Conservation (phyloP, 768 basidiomycete species). For the Rhodotorula taiwanensis region DNA sequence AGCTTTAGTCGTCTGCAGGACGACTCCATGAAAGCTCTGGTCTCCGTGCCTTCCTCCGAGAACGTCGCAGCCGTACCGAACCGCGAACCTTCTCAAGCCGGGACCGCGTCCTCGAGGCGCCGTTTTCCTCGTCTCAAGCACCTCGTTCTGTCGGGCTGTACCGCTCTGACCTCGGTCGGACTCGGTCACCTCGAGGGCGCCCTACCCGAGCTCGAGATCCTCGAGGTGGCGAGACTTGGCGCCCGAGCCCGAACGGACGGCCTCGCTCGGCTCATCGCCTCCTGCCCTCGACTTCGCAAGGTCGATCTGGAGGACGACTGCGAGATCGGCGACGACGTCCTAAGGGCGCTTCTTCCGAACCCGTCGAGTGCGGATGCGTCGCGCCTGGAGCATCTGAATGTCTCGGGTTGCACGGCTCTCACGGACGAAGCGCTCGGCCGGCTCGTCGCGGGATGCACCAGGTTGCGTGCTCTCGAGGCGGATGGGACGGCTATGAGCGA, state of each 20-base stretch:
- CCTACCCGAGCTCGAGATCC: slow-evolving; percentile 63
- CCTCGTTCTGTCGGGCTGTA: slow-evolving; percentile 64
- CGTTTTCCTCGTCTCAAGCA: slow-evolving; percentile 64
- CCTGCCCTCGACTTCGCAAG: slow-evolving; percentile 63
- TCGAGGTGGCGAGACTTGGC: slow-evolving; percentile 74
- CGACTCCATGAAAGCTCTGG: background rate
- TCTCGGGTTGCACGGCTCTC: slow-evolving; percentile 62
- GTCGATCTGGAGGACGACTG: slow-evolving; percentile 80
- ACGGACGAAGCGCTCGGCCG: slow-evolving; percentile 58
- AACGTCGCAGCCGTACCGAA: slow-evolving; percentile 46
- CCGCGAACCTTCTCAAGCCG: slow-evolving; percentile 52
- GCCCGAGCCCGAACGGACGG: slow-evolving; percentile 59
- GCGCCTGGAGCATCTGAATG: slow-evolving; percentile 59
- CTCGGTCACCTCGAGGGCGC: slow-evolving; percentile 65
- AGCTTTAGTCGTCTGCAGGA: background rate
- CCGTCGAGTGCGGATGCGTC: background rate
- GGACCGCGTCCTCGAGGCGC: slow-evolving; percentile 48
- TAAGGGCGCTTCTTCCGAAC: slow-evolving; percentile 56
- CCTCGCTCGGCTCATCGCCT: slow-evolving; percentile 61
- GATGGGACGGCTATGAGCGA: slow-evolving; percentile 71
- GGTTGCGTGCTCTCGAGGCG: slow-evolving; percentile 62
- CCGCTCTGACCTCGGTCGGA: slow-evolving; percentile 64
- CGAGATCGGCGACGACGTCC: slow-evolving; percentile 65
- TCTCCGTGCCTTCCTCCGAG: slow-evolving; percentile 51
- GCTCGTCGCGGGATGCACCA: slow-evolving; percentile 57